Conservation (phyloP, 257 asterid species). For the Solanum habrochaites region DNA sequence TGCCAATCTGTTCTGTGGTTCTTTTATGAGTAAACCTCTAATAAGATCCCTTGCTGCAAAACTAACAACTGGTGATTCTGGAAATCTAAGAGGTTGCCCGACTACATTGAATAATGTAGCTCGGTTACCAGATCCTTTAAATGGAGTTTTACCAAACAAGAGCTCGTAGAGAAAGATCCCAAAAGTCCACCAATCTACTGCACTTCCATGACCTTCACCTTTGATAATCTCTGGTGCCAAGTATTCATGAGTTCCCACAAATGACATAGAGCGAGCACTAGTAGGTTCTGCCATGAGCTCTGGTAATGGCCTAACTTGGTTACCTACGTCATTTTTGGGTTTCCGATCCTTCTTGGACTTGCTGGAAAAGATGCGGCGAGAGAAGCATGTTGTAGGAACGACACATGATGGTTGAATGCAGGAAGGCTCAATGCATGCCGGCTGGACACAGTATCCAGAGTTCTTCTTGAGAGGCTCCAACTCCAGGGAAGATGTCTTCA, state of each 20-base stretch:
- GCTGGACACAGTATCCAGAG: constrained; percentile 19
- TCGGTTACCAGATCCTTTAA: constrained; percentile 36
- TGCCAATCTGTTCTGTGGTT: constrained; percentile 32
- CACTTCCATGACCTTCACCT: constrained; percentile 41
- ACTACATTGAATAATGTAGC: constrained; percentile 34
- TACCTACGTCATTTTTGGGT: constrained; percentile 18
- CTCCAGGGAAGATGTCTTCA: constrained; percentile 12
- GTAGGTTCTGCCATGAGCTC: constrained; percentile 36
- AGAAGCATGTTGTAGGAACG: constrained; percentile 23
- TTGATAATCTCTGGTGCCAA: constrained; percentile 35
- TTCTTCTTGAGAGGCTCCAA: constrained; percentile 14
- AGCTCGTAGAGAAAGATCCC: constrained; percentile 31
- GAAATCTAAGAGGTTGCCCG: constrained; percentile 32
- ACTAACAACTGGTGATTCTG: constrained; percentile 29
- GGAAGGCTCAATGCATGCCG: constrained; percentile 20
- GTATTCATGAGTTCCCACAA: constrained; percentile 35
- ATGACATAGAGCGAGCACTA: constrained; percentile 36
- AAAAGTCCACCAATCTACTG: constrained; percentile 41
- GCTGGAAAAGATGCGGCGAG: constrained; percentile 22
- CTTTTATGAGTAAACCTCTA: constrained; percentile 30
- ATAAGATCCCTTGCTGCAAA: constrained; percentile 34
- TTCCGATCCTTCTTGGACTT: constrained; percentile 22
- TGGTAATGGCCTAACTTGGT: constrained; percentile 27
- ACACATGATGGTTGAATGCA: constrained; percentile 32
- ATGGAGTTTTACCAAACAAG: constrained; percentile 32